Conservation (phyloP, 768 basidiomycete species). For the Mycena latifolia region DNA sequence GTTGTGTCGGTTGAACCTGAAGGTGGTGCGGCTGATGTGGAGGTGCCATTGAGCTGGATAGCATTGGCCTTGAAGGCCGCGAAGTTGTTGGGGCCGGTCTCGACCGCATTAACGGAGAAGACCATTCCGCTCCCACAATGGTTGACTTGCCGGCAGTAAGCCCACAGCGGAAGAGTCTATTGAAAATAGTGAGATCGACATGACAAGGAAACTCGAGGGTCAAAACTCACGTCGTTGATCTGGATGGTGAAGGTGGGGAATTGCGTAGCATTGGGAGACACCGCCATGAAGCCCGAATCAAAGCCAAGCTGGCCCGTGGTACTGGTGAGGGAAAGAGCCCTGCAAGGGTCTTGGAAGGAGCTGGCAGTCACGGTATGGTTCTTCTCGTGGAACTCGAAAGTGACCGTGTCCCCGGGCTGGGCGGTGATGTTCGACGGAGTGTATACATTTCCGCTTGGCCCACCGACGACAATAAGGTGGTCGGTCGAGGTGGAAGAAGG, state of each 20-base stretch:
- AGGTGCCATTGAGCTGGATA: constrained; percentile 55
- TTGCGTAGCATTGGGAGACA: constrained; percentile 52
- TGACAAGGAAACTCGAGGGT: constrained; percentile 2
- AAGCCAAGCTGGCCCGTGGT: constrained; percentile 58
- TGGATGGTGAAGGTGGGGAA: constrained; percentile 67
- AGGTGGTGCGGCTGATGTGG: not conserved
- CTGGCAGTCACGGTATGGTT: constrained; percentile 64
- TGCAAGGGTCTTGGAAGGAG: constrained; percentile 57
- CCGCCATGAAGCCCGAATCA: constrained; percentile 65
- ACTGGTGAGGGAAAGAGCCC: constrained; percentile 55
- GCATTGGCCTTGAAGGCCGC: constrained; percentile 64
- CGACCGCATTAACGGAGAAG: constrained; percentile 67
- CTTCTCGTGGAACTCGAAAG: constrained; percentile 61
- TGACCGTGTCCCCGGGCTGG: constrained; percentile 58
- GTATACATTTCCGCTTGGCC: constrained; percentile 51
- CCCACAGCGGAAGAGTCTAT: constrained; percentile 68
- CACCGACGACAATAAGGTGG: constrained; percentile 59
- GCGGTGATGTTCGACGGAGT: constrained; percentile 61
- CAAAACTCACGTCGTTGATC: constrained; percentile 63
- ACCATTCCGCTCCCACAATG: constrained; percentile 75
- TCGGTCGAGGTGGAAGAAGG: constrained; percentile 42
- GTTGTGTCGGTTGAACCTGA: constrained; percentile 12
- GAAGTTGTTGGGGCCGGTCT: constrained; percentile 63
- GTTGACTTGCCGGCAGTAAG: constrained; percentile 60
- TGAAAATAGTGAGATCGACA: constrained; percentile 3